A percentile compares a stretch with the other conserved stretches of the same genome.
These are phyloP conservation scores for Strobilomyces echinocephalus DNA, from an alignment of 768 basidiomycete species.

Conservation along the genomic window DNA sequence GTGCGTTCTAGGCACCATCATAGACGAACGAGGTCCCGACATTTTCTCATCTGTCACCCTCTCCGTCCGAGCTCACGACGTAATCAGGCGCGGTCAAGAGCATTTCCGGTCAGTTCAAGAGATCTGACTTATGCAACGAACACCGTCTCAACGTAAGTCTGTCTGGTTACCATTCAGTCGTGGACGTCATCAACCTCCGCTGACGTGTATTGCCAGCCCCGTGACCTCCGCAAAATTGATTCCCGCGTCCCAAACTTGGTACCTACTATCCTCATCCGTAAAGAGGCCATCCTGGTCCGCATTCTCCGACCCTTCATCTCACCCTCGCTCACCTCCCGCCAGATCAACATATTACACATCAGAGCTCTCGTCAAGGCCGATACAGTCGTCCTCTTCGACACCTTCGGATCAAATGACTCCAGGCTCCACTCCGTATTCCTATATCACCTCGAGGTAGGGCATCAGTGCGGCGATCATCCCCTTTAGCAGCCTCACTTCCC, in stretches of 20 bases:
- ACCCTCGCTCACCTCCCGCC: constrained; percentile 12
- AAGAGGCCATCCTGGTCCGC: constrained; percentile 79
- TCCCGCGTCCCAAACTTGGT: constrained; percentile 91
- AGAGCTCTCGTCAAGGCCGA: constrained; percentile 93
- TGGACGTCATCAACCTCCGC: constrained; percentile 16
- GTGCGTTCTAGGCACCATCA: constrained; percentile 62
- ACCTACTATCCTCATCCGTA: constrained; percentile 86
- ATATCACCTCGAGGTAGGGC: constrained; percentile 75
- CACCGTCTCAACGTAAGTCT: constrained; percentile 82
- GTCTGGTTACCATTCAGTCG: constrained; percentile 11
- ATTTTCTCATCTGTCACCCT: constrained; percentile 12
- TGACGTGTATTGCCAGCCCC: constrained; percentile 52
- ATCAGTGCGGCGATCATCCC: constrained; percentile 8
- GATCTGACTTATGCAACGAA: constrained; percentile 81
- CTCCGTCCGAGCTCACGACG: constrained; percentile 17
- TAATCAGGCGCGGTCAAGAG: constrained; percentile 76
- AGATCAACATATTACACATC: constrained; percentile 94
- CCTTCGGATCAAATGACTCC: constrained; percentile 83
- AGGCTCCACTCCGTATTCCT: constrained; percentile 81
- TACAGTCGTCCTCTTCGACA: constrained; percentile 87
- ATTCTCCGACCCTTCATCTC: constrained; percentile 12
- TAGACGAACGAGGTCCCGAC: constrained; percentile 75
- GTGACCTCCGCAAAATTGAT: constrained; percentile 96
- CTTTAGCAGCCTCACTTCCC: constrained; percentile 11
- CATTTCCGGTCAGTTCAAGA: constrained; percentile 86